phyloP scores from a whole-genome alignment of 2,329 filamentous ascomycete genomes.

The Ascochyta fabae region DNA sequence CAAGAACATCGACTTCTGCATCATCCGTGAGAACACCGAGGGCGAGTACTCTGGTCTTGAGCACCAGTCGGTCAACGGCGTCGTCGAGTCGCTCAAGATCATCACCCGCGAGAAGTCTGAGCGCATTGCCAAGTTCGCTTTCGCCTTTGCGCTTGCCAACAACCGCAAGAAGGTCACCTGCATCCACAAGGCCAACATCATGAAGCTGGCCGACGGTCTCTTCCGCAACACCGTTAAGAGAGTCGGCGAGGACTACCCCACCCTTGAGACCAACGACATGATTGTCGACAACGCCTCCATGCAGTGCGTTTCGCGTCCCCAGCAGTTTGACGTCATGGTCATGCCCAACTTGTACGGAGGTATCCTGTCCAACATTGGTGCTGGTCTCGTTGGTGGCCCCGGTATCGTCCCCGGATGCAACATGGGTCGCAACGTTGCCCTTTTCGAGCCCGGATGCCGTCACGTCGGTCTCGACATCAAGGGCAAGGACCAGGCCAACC shows the following conservation, averaged over 20 bases:
- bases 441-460: conserved; percentile 98
- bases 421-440: conserved; percentile 97
- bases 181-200: conserved; percentile 99
- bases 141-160: conserved; percentile 97
- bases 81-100: conserved; percentile 99
- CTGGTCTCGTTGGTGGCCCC: conserved; percentile 93
- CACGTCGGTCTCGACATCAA: conserved; percentile 99
- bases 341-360: conserved; percentile 99
- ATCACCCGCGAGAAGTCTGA: conserved; percentile 99
- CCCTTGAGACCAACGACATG: conserved; percentile 97
- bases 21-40: conserved; percentile 99
- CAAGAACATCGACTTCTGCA: conserved; percentile 96
- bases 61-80: conserved; percentile 94
- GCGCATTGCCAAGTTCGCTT: conserved; percentile 98
- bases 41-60: conserved; percentile 99
- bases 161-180: conserved; percentile 99
- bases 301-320: conserved; percentile 94
- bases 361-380: conserved; percentile 98
- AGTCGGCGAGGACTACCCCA: conserved; percentile 93
- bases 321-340: conserved; percentile 99
- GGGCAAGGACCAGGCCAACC: conserved; percentile 99
- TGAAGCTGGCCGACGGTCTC: conserved; percentile 98
- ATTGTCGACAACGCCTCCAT: conserved; percentile 99
- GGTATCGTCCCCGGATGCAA: conserved; percentile 98
- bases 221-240: conserved; percentile 98